Base-by-base conservation (phyloP, 192 early-diverging fungal genomes). In the Umbelopsis sp. region DNA sequence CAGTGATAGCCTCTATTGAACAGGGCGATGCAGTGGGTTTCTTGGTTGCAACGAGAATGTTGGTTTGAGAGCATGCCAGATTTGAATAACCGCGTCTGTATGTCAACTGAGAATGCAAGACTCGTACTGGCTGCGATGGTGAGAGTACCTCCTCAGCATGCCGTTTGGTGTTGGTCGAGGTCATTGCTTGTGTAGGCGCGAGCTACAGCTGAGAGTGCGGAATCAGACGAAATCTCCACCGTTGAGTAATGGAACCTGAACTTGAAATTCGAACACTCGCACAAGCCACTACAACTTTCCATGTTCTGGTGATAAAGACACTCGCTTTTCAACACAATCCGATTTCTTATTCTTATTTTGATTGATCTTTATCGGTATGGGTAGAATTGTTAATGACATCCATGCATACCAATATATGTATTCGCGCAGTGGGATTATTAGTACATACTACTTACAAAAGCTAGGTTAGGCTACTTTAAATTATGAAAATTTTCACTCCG, bases 21-120 rank as follows among this genome's bases (percentile, higher is more conserved):
- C 56, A 17, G 0, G 56, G 29, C 31, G 26, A 31, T 29, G 56
- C 29, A 17, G 56, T 62, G 17, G 56, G 56, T 62, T 62, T 41
- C 4, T 41, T 62, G 56, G 56, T 32, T 11, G 56, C 56, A 17
- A 62, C 56, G 56, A 62, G 56, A 62, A 62, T 62, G 56, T 62
- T 62, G 26, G 25, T 62, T 62, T 29, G 56, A 14, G 56, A 62
- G 56, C 56, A 62, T 16, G 56, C 56, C 17, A 62, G 56, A 62
- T 62, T 62, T 29, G 56, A 62, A 14, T 62, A 62, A 20, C 56
- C 56, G 26, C 56, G 56, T 62, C 56, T 62, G 31, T 62, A 34
- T 17, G 56, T 32, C 29, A 62, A 32, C 14, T 62, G 56, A 20
- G 56, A 62, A 34, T 62, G 56, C 31, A 62, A 31, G 14, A 62